Evolutionary conservation across 164 flowering plant genomes (phyloP).

Genomic region (Berberis vulgaris): DNA sequence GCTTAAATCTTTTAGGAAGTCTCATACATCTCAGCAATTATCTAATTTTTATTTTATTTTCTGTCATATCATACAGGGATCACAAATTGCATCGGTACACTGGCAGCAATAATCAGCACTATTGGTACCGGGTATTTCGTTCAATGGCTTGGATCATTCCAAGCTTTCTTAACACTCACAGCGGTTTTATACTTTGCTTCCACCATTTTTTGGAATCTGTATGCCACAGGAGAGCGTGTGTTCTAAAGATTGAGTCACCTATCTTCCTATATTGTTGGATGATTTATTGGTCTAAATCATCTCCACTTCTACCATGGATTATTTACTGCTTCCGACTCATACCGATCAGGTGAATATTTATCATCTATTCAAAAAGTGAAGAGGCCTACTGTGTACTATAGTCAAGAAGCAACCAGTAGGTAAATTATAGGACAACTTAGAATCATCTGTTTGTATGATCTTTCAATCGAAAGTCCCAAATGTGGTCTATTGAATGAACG

Average conservation of each 20-base stretch:
- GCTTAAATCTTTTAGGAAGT: neutral
- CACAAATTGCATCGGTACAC: conserved; percentile 75
- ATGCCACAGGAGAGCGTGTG: conserved; percentile 84
- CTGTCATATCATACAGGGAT: conserved; percentile 40
- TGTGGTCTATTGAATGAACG: too few species aligned
- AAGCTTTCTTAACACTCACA: conserved; percentile 81
- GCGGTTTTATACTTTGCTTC: conserved; percentile 65
- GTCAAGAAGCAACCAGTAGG: too few species aligned
- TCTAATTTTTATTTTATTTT: neutral
- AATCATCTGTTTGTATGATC: too few species aligned
- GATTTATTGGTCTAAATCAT: too few species aligned
- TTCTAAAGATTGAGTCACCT: conserved; percentile 18
- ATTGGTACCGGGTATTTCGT: conserved; percentile 92
- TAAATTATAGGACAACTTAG: too few species aligned
- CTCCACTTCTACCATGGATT: too few species aligned
- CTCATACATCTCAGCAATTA: neutral
- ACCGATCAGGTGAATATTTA: too few species aligned
- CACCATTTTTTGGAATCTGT: conserved; percentile 75
- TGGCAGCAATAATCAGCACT: conserved; percentile 90
- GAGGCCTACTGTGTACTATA: too few species aligned
- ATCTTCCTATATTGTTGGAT: too few species aligned
- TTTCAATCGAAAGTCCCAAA: too few species aligned
- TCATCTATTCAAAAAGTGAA: too few species aligned
- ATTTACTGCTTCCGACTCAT: too few species aligned
- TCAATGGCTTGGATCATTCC: conserved; percentile 94